Evolutionary conservation across 2,329 filamentous ascomycete species (phyloP), one percentile per base, ranked within the genome.

Genomic region (Leptosphaerulina australis): DNA sequence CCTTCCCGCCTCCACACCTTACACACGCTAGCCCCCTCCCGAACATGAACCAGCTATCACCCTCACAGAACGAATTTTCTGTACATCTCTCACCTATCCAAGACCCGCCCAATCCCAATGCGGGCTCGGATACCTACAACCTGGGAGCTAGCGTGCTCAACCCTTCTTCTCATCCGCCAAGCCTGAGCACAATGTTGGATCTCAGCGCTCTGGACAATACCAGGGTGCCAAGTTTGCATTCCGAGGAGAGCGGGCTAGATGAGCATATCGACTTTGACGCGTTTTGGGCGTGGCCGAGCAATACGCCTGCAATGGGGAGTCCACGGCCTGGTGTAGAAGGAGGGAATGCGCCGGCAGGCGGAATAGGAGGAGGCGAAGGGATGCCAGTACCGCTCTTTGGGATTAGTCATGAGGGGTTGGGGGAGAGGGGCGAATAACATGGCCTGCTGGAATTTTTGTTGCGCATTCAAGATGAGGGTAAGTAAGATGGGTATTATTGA

Each of bases 261-360:
- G 72, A 75, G 38, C 66, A 72, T 15, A 73, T 76, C 43, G 73
- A 76, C 17, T 75, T 76, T 30, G 73, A 75, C 53, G 66, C 71
- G 10, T 44, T 76, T 20, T 76, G 72, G 73, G 67, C 66, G 5
- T 75, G 73, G 73, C 72, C 72, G 18, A 69, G 59, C 38, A 68
- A 68, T 24, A 68, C 69, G 26, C 67, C 68, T 21, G 68, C 63
- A 4, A 56, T 65, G 40, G 69, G 64, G 10, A 68, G 62, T 39
- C 70, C 70, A 17, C 47, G 34, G 28, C 41, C 39, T 43, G 56
- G 24, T 38, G 58, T 37, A 7, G 58, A 55, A 12, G 58, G 54
- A 12, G 55, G 46, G 2, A 40, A 44, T 10, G 30, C 34, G 17
- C 18, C 40, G 17, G 57, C 61, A 9, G 56, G 62, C 29, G 51